phyloP scores from a whole-genome alignment of 2,329 filamentous ascomycete species.

The Arthrinium puccinioides region DNA sequence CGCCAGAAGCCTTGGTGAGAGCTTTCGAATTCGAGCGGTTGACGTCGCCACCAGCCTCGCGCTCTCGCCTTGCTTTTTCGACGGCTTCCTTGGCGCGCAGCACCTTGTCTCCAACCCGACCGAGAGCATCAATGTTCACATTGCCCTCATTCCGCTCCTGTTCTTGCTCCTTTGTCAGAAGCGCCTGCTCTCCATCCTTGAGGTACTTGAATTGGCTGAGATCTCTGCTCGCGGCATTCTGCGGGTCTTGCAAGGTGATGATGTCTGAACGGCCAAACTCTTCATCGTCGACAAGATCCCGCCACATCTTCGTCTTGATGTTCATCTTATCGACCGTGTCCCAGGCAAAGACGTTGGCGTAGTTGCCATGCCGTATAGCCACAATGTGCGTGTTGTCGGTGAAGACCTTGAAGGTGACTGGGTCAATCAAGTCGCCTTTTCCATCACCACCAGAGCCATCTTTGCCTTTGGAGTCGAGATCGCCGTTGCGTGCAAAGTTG shows the following conservation, averaged over 20 bases:
- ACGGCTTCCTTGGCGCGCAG: conserved; percentile 87
- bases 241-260: conserved; percentile 92
- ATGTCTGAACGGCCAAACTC: conserved; percentile 87
- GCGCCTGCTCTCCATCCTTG: conserved; percentile 67
- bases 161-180: conserved; percentile 63
- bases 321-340: conserved; percentile 95
- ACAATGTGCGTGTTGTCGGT: conserved; percentile 98
- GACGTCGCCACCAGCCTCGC: conserved; percentile 52
- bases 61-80: conserved; percentile 76
- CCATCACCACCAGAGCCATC: conserved; percentile 38
- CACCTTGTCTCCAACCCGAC: conserved; percentile 73
- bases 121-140: conserved; percentile 75
- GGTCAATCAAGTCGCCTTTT: conserved; percentile 81
- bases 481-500: conserved; percentile 85
- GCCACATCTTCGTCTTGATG: conserved; percentile 95
- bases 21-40: conserved; percentile 41
- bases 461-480: conserved; percentile 42
- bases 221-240: conserved; percentile 77
- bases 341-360: conserved; percentile 93
- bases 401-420: conserved; percentile 94
- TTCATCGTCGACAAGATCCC: conserved; percentile 77
- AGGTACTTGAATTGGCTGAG: conserved; percentile 85
- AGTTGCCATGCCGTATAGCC: conserved; percentile 68
- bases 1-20: conserved; percentile 26
- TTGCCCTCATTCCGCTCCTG: conserved; percentile 57